These are phyloP conservation scores for Quercus bicolor DNA, from an alignment of 306 rosid species.

Conservation along the genomic window DNA sequence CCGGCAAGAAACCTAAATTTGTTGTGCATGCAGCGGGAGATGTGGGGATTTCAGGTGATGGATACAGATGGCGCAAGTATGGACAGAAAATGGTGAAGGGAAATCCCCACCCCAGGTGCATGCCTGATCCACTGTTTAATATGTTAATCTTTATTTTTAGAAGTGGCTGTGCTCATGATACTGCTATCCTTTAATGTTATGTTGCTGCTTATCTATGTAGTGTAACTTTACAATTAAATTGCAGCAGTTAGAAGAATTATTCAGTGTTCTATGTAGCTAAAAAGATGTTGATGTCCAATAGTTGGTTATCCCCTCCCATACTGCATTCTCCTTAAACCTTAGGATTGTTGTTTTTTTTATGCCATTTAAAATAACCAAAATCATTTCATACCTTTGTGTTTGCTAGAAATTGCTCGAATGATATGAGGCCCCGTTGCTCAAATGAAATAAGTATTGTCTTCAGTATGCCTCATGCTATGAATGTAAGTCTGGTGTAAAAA, in stretches of 20 bases:
- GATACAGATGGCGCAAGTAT: slow-evolving; percentile 96
- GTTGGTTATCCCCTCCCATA: not conserved
- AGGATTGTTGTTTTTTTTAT: not conserved
- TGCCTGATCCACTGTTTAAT: not conserved
- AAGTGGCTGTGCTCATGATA: not conserved
- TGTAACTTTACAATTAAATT: not conserved
- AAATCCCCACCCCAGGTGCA: slow-evolving; percentile 84
- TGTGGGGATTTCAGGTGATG: slow-evolving; percentile 92
- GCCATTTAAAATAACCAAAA: not conserved
- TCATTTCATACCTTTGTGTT: not conserved
- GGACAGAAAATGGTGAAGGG: slow-evolving; percentile 99
- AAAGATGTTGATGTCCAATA: not conserved
- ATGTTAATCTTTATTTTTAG: not conserved
- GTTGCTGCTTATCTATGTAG: not conserved
- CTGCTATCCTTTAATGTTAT: not conserved
- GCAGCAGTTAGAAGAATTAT: not conserved
- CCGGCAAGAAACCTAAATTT: slow-evolving; percentile 69
- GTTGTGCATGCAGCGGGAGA: slow-evolving; percentile 94
- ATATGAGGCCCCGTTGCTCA: not conserved
- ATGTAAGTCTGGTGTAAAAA: too few relatives aligned
- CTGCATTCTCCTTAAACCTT: not conserved
- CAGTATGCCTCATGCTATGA: too few relatives aligned
- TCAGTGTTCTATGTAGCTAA: not conserved
- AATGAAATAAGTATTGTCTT: too few relatives aligned
- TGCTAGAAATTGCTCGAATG: not conserved